A percentile compares a stretch with the other conserved stretches of the same genome.
Conservation (phyloP, 257 asterid species). For the Galeopsis tetrahit region DNA sequence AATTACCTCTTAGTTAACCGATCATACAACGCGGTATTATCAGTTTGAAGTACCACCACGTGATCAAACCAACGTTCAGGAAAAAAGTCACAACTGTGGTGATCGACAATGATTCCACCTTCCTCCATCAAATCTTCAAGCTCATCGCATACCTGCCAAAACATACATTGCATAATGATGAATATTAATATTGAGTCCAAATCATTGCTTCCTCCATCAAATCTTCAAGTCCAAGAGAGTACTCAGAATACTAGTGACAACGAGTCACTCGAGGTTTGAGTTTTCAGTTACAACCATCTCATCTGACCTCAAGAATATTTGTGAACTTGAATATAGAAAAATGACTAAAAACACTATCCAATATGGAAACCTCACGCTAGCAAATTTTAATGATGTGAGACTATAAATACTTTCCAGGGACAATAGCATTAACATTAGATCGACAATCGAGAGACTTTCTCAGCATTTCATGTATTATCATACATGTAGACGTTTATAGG, state of each 20-base stretch:
- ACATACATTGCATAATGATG: background rate
- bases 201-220: conserved; percentile 65
- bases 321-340: background rate
- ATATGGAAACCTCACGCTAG: background rate
- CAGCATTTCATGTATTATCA: background rate
- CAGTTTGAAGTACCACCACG: conserved; percentile 86
- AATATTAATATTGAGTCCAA: no score
- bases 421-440: background rate
- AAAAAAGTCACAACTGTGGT: conserved; percentile 95
- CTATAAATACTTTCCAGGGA: background rate
- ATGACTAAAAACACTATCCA: no score
- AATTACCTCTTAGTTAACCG: conserved; percentile 68
- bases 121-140: conserved; percentile 91
- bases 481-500: background rate
- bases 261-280: background rate
- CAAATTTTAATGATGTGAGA: background rate
- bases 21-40: conserved; percentile 73
- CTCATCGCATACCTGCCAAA: conserved; percentile 80
- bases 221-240: conserved; percentile 63
- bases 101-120: conserved; percentile 95
- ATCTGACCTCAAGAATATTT: background rate
- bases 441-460: background rate
- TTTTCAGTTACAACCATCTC: background rate
- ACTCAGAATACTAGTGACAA: background rate
- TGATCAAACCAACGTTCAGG: conserved; percentile 94